These are phyloP conservation scores for Boletus speciosus DNA, from an alignment of 768 basidiomycete species.

Conservation along the genomic window DNA sequence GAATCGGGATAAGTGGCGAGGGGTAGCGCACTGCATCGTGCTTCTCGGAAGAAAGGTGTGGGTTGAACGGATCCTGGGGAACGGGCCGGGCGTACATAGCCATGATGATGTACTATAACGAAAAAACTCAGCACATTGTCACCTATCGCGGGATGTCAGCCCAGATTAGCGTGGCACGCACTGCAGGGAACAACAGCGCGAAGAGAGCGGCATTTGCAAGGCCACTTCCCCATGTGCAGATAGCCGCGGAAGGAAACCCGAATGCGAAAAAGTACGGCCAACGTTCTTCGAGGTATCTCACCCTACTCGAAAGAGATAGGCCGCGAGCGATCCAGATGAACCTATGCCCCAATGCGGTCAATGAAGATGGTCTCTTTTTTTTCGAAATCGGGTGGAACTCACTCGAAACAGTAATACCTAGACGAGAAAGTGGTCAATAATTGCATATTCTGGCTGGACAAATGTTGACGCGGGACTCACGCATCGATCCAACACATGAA, in stretches of 20 bases:
- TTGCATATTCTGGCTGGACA: not conserved
- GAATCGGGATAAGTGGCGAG: slow-evolving; percentile 76
- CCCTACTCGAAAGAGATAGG: slow-evolving; percentile 60
- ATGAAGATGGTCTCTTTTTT: not conserved
- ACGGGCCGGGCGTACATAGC: slow-evolving; percentile 74
- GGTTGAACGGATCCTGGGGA: slow-evolving; percentile 74
- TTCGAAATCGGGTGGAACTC: slow-evolving; percentile 21
- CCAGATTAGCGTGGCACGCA: slow-evolving; percentile 34
- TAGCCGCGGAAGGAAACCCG: slow-evolving; percentile 69
- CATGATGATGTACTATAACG: slow-evolving; percentile 72
- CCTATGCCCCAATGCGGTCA: slow-evolving; percentile 36
- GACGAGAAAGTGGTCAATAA: not conserved
- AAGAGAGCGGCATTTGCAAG: slow-evolving; percentile 82
- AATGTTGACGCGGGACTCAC: slow-evolving; percentile 47
- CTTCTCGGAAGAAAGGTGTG: slow-evolving; percentile 37
- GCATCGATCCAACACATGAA: slow-evolving; percentile 87
- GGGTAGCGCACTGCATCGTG: slow-evolving; percentile 54
- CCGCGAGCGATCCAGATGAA: slow-evolving; percentile 80
- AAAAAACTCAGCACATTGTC: slow-evolving; percentile 2
- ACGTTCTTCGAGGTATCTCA: slow-evolving; percentile 77
- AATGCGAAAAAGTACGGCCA: slow-evolving; percentile 90
- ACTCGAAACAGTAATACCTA: slow-evolving; percentile 93
- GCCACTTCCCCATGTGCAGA: slow-evolving; percentile 71
- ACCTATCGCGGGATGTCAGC: not conserved
- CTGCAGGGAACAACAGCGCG: slow-evolving; percentile 76